Evolutionary conservation across 768 basidiomycete genomes (phyloP).

Genomic region (Xerocomellus chrysenteron): DNA sequence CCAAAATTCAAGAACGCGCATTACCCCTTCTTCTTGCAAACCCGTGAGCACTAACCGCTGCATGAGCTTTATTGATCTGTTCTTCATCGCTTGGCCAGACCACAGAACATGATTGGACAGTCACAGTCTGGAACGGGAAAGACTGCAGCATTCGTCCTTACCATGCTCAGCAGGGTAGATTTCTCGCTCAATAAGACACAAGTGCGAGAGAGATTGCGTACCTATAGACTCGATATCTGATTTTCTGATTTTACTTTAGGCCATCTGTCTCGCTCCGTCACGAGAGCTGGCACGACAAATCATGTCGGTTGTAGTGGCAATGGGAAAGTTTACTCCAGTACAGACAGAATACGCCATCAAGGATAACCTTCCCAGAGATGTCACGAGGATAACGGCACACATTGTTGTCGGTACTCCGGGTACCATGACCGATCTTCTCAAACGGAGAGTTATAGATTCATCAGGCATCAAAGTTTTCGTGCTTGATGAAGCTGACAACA

Average conservation of each 20-base stretch:
- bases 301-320: constrained; percentile 88
- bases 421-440: constrained; percentile 86
- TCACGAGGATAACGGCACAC: constrained; percentile 75
- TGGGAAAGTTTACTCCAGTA: constrained; percentile 93
- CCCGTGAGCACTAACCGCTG: constrained; percentile 57
- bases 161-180: constrained; percentile 95
- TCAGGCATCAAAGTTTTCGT: constrained; percentile 88
- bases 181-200: constrained; percentile 81
- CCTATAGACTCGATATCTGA: neutral
- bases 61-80: neutral
- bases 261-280: constrained; percentile 95
- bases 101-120: constrained; percentile 98
- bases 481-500: constrained; percentile 97
- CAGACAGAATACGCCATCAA: constrained; percentile 97
- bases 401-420: constrained; percentile 96
- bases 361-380: constrained; percentile 69
- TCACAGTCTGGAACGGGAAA: constrained; percentile 99
- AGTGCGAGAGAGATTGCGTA: constrained; percentile 40
- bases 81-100: constrained; percentile 46
- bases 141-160: constrained; percentile 96
- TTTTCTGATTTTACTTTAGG: constrained; percentile 45
- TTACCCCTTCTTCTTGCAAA: constrained; percentile 86
- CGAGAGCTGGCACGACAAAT: constrained; percentile 97
- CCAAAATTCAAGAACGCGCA: constrained; percentile 98
- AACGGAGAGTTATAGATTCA: constrained; percentile 74